Evolutionary conservation across 2,329 filamentous ascomycete genomes (phyloP).

Genomic region (Calonectria montana): DNA sequence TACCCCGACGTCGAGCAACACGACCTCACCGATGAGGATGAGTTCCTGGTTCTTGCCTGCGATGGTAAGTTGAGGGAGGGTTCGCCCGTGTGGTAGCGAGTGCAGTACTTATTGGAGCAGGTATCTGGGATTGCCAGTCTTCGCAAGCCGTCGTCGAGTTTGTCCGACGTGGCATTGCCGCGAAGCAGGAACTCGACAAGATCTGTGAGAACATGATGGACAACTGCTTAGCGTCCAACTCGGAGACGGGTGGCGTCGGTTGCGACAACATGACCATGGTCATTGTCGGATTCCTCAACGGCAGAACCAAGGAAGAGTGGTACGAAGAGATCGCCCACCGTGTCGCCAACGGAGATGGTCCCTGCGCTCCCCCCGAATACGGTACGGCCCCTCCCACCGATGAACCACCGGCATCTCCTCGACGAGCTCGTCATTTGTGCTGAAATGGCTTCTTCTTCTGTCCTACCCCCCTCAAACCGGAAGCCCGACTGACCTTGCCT

Average conservation of each 20-base stretch:
- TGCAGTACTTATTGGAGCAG: conserved; percentile 59
- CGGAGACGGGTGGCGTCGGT: conserved; percentile 95
- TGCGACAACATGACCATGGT: conserved; percentile 99
- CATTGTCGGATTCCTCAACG: conserved; percentile 88
- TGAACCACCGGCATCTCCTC: not conserved
- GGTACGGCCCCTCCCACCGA: conserved; percentile 76
- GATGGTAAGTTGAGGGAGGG: conserved; percentile 73
- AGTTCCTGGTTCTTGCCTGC: conserved; percentile 93
- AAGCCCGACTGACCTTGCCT: conserved; percentile 30
- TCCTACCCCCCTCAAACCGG: not conserved
- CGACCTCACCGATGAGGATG: conserved; percentile 91
- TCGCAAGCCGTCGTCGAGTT: conserved; percentile 98
- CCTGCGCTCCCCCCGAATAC: conserved; percentile 98
- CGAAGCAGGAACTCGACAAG: conserved; percentile 92
- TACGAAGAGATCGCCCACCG: conserved; percentile 95
- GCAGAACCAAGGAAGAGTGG: conserved; percentile 97
- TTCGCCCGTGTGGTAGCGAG: conserved; percentile 7
- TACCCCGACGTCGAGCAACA: conserved; percentile 95
- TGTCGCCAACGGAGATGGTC: conserved; percentile 96
- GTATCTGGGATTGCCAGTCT: conserved; percentile 99
- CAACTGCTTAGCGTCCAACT: conserved; percentile 97
- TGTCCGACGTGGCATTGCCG: conserved; percentile 93
- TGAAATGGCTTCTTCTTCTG: conserved; percentile 32
- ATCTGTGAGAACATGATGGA: conserved; percentile 99
- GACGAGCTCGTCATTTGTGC: not conserved